Base-by-base conservation (phyloP, 768 basidiomycete species). In the Xanthoconium purpureum region DNA sequence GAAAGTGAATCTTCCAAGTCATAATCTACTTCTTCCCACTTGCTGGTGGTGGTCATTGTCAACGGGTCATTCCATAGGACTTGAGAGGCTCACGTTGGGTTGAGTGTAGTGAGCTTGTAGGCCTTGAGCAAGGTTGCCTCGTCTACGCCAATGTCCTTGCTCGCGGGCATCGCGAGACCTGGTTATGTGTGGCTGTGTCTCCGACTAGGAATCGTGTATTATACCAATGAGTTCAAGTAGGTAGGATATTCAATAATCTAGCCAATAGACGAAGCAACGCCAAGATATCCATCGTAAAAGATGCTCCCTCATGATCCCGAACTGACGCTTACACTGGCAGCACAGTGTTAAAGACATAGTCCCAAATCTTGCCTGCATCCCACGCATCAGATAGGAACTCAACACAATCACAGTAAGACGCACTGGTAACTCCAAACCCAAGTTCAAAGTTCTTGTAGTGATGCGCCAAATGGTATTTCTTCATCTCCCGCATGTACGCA, bases 401-500 rank as follows among this genome's bases (percentile, higher is more conserved):
- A 46, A 42, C 37, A 3, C 37, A 17, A 10, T 42, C 8, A 36
- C 24, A 28, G 51, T 17, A 42, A 37, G 14, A 74, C 84, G 50
- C 65, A 89, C 91, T 94, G 8, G 95, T 98, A 12, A 98, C 95
- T 33, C 96, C 95, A 68, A 95, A 98, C 17, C 94, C 95, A 43
- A 98, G 88, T 68, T 97, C 94, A 70, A 93, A 96, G 77, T 97
- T 96, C 75, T 97, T 97, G 79, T 96, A 97, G 71, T 98, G 96
- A 68, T 98, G 95, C 8, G 93, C 94, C 60, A 99, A 82, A 66
- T 99, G 97, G 68, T 98, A 98, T 69, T 91, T 91, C 79, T 99
- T 99, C 89, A 91, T 89, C 69, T 94, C 88, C 55, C 80, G 81
- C 74, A 98, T 71, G 74, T 98, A 97, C 36, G 85, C 76, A 3